A percentile compares a stretch with the other conserved stretches of the same genome.
Conservation (phyloP, 805 yeast genomes). For the Candida dendrica region DNA sequence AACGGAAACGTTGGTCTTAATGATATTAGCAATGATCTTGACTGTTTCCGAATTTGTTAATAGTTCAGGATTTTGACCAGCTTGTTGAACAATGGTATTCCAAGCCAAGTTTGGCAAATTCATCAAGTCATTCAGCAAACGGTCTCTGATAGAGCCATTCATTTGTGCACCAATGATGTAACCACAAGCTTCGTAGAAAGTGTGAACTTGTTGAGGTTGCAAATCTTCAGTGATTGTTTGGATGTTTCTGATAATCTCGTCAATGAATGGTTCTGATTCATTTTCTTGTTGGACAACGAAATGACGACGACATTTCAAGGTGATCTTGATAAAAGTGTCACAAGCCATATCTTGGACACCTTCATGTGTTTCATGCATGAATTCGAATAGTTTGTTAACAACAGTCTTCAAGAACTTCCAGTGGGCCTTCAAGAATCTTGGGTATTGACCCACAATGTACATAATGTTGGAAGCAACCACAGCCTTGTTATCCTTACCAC, state of each 20-base stretch:
- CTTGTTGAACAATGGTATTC: conserved; percentile 80
- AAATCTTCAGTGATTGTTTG: conserved; percentile 85
- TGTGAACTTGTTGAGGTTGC: conserved; percentile 96
- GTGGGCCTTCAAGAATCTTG: conserved; percentile 93
- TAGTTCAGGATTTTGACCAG: conserved; percentile 75
- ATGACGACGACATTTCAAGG: conserved; percentile 90
- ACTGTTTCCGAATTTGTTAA: conserved; percentile 77
- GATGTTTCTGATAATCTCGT: conserved; percentile 78
- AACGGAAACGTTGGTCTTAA: conserved; percentile 92
- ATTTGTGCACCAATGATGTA: conserved; percentile 85
- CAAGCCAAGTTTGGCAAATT: conserved; percentile 90
- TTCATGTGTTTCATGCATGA: conserved; percentile 99
- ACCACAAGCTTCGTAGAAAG: conserved; percentile 97
- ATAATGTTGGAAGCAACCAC: conserved; percentile 99
- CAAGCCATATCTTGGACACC: conserved; percentile 99
- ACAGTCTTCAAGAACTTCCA: conserved; percentile 97
- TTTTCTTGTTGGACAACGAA: conserved; percentile 82
- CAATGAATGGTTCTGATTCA: conserved; percentile 86
- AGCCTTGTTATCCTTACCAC: conserved; percentile 97
- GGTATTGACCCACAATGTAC: conserved; percentile 99
- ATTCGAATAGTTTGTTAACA: conserved; percentile 89
- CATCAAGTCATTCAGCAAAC: conserved; percentile 75
- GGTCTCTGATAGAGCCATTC: conserved; percentile 58
- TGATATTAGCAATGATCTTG: conserved; percentile 85
- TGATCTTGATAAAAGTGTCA: conserved; percentile 95